phyloP scores from a whole-genome alignment of 768 basidiomycete genomes.

The Suillus alpinus region DNA sequence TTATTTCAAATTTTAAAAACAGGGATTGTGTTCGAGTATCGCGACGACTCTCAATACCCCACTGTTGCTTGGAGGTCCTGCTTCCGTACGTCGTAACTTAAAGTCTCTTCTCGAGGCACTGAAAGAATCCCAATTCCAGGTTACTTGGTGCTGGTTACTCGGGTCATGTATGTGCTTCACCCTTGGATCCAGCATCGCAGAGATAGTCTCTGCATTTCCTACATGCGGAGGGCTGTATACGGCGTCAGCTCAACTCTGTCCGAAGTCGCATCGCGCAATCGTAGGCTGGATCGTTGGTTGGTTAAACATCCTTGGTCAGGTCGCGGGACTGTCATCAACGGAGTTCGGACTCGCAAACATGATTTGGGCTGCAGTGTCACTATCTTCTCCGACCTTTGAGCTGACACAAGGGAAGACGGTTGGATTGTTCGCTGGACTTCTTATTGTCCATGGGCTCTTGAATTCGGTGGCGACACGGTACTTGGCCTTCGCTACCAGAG shows the following conservation, averaged over 20 bases:
- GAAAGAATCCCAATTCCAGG: slow-evolving; percentile 28
- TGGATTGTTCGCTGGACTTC: slow-evolving; percentile 71
- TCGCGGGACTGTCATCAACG: slow-evolving; percentile 82
- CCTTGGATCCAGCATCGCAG: slow-evolving; percentile 69
- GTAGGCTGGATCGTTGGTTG: slow-evolving; percentile 82
- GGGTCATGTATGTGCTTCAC: slow-evolving; percentile 74
- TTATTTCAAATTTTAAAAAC: background rate
- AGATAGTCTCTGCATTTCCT: slow-evolving; percentile 74
- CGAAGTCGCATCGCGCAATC: slow-evolving; percentile 56
- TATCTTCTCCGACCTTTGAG: slow-evolving; percentile 3
- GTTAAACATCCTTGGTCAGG: slow-evolving; percentile 82
- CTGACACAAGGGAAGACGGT: slow-evolving; percentile 60
- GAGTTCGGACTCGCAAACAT: slow-evolving; percentile 80
- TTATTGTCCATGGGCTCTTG: slow-evolving; percentile 68
- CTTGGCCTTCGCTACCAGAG: slow-evolving; percentile 69
- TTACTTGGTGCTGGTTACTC: slow-evolving; percentile 74
- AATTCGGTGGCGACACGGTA: slow-evolving; percentile 75
- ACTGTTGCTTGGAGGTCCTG: slow-evolving; percentile 63
- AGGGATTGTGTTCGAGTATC: slow-evolving; percentile 74
- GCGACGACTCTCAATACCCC: slow-evolving; percentile 80
- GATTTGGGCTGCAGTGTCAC: slow-evolving; percentile 70
- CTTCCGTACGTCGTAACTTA: slow-evolving; percentile 45
- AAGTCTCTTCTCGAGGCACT: background rate
- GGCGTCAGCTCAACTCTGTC: slow-evolving; percentile 70
- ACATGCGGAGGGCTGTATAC: slow-evolving; percentile 78